Evolutionary conservation across 768 basidiomycete genomes (phyloP), one percentile per base, ranked within the genome.

Genomic region (Lanmaoa rubissima): DNA sequence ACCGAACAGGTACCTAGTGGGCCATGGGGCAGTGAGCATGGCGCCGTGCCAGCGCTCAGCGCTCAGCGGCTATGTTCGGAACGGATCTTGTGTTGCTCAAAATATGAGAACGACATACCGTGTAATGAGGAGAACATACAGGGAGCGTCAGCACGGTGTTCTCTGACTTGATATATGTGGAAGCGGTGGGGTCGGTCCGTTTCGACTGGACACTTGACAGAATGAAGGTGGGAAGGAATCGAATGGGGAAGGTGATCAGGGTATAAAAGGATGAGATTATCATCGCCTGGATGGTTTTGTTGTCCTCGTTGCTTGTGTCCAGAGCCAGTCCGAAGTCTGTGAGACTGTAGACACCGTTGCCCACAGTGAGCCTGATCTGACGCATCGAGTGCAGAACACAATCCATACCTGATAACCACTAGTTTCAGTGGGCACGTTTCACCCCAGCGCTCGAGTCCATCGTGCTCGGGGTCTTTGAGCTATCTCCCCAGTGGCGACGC

Each of bases 41-140:
- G 28, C 28, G 28, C 5, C 28, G 28, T 28, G 28, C 28, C 28
- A 28, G 28, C 28, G 28, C 28, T 26, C 26, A 26, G 26, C 26
- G 26, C 26, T 28, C 4, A 31, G 28, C 28, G 28, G 28, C 28
- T 31, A 31, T 31, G 28, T 8, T 31, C 28, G 58, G 58, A 46
- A 60, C 58, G 58, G 58, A 60, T 54, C 57, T 59, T 43, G 47
- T 10, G 9, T 38, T 45, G 26, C 17, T 31, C 11, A 26, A 26
- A 44, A 26, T 42, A 42, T 21, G 11, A 31, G 28, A 8, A 31
- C 7, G 7, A 31, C 28, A 31, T 28, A 28, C 28, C 28, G 28
- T 28, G 28, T 28, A 4, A 28, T 28, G 28, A 28, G 28, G 21
- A 24, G 21, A 24, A 24, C 21, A 24, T 24, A 2, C 21, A 2